Base-by-base conservation (phyloP, 108 stramenopile genomes). In the Schizochytrium sp. region DNA sequence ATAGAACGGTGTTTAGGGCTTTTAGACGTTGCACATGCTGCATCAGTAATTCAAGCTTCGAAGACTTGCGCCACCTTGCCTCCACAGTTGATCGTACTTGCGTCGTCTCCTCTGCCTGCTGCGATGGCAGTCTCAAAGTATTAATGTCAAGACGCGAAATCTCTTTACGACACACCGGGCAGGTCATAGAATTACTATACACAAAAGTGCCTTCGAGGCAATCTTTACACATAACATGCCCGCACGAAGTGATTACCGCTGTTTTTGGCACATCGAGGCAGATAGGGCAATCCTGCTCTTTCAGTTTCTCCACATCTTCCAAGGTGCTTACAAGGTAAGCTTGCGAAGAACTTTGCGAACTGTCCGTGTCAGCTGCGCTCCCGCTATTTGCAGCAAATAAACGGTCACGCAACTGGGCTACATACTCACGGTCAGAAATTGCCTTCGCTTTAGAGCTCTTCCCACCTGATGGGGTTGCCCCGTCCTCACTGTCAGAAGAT, bases 241-340 rank as follows among this genome's bases (percentile, higher is more conserved):
- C 90, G 69, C 92, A 93, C n/a, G 90, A 57, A 19, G 92, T 92
- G 47, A 93, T 56, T 12, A 91, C 91, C 17, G 92, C 87, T 42
- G 61, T 41, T 13, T 15, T 19, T 42, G 87, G 58, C 53, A 15
- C 45, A 5, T 91, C 91, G 10, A 92, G 83, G 46, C 92, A 92
- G 4, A 92, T 72, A 47, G 91, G 92, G 87, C 91, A 92, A 53
- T 92, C 92, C 46, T 3, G 4, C 5, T 13, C 19, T n/a, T 87
- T 72, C 10, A 10, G 46, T 17, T 64, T 40, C 57, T 58, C 58
- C 10, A 17, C 17, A 38, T 44, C 57, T 8, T 38, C 64, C 12
- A 69, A 15, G 12, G 64, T 38, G 44, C 42, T 44, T 3, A 44
- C 64, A 8, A 69, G 8, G 28, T 69, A 69, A 44, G 3, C 64